Percentiles rank a stretch among this genome's conserved stretches.
phyloP scores from a whole-genome alignment of 1,139 yeast genomes.

The Kazachstania sp. region DNA sequence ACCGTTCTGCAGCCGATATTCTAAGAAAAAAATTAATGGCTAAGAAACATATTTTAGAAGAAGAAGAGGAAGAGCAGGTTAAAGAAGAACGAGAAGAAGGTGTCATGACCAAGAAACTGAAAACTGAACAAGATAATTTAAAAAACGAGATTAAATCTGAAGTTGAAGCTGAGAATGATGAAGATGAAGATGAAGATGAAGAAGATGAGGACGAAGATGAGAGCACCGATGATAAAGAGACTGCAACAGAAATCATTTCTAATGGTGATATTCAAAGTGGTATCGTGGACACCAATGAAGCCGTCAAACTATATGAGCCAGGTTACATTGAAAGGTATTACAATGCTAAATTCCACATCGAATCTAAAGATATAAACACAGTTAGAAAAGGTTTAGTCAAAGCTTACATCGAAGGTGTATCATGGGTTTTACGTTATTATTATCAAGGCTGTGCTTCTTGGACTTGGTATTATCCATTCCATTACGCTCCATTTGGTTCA shows the following conservation, averaged over 20 bases:
- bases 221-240: conserved; percentile 14
- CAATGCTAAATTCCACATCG: conserved; percentile 57
- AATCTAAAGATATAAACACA: conserved; percentile 45
- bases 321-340: conserved; percentile 85
- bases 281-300: conserved; percentile 41
- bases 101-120: conserved; percentile 7
- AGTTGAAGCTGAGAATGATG: conserved; percentile 20
- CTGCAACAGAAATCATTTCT: conserved; percentile 22
- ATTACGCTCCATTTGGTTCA: conserved; percentile 94
- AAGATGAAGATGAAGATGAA: conserved; percentile 12
- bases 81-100: conserved; percentile 14
- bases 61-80: conserved; percentile 10
- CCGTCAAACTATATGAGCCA: conserved; percentile 70
- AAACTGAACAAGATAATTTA: conserved; percentile 11
- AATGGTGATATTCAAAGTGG: conserved; percentile 28
- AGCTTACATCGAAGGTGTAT: conserved; percentile 83
- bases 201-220: conserved; percentile 11
- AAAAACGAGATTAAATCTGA: conserved; percentile 23
- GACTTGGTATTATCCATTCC: conserved; percentile 97
- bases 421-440: conserved; percentile 90
- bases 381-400: conserved; percentile 55
- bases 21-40: conserved; percentile 33
- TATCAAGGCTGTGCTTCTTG: conserved; percentile 98
- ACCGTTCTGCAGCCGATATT: conserved; percentile 37
- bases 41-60: conserved; percentile 20